Conservation (phyloP, 2,329 filamentous ascomycete genomes). For the Davidsoniella eucalypti region DNA sequence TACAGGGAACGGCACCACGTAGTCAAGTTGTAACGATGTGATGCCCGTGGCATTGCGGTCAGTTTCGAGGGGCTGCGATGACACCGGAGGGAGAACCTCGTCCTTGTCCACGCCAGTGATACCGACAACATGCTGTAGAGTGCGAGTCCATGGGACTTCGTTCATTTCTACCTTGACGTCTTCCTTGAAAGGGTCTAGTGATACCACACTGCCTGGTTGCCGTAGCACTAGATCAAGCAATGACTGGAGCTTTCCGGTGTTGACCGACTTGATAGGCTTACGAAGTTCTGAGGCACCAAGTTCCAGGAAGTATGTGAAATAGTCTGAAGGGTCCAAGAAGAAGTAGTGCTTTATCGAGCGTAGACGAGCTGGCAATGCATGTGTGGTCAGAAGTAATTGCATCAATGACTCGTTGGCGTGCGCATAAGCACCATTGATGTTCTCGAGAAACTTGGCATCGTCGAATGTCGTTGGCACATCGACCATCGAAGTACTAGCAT, state of each 20-base stretch:
- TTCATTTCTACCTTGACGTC: slow-evolving; percentile 98
- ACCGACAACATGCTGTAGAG: slow-evolving; percentile 88
- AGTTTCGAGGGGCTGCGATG: slow-evolving; percentile 51
- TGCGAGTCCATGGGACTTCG: slow-evolving; percentile 80
- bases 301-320: slow-evolving; percentile 95
- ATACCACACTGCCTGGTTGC: slow-evolving; percentile 88
- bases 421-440: slow-evolving; percentile 88
- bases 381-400: slow-evolving; percentile 78
- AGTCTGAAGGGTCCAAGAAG: slow-evolving; percentile 94
- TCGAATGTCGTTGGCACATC: slow-evolving; percentile 89
- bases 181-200: slow-evolving; percentile 92
- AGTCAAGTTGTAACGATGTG: slow-evolving; percentile 86
- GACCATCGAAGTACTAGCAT: slow-evolving; percentile 73
- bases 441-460: slow-evolving; percentile 81
- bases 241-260: slow-evolving; percentile 84
- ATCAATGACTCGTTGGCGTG: slow-evolving; percentile 90
- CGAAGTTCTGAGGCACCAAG: slow-evolving; percentile 76
- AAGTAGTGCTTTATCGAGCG: slow-evolving; percentile 96
- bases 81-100: slow-evolving; percentile 59
- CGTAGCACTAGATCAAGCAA: slow-evolving; percentile 88
- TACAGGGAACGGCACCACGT: slow-evolving; percentile 83
- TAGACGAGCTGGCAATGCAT: slow-evolving; percentile 72
- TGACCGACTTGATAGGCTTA: slow-evolving; percentile 77
- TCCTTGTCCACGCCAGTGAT: slow-evolving; percentile 91
- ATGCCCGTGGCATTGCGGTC: slow-evolving; percentile 82